Conservation (phyloP, 139 green algal genomes). For the Deuterostichococcus epilithicus region DNA sequence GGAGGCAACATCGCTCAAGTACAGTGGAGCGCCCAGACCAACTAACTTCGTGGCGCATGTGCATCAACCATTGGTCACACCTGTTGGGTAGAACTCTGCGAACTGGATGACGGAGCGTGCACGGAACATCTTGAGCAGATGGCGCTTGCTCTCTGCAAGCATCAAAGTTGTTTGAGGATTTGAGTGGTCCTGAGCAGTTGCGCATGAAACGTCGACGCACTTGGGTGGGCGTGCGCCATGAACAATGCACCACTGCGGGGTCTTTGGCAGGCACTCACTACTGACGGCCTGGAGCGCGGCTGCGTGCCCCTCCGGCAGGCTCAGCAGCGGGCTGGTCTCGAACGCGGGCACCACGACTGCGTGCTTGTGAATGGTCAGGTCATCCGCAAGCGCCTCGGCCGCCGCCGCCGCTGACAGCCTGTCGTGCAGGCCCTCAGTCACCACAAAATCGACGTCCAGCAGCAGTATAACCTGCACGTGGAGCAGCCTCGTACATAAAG, state of each 20-base stretch:
- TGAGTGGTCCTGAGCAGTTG: no score
- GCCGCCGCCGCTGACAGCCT: background rate
- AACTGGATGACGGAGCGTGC: slow-evolving; percentile 23
- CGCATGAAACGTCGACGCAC: no score
- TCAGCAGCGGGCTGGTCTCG: slow-evolving; percentile 15
- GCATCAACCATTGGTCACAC: background rate
- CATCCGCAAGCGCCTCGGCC: background rate
- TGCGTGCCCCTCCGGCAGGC: background rate
- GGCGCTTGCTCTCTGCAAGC: slow-evolving; percentile 14
- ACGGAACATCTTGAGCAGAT: slow-evolving; percentile 24
- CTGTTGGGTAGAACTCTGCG: slow-evolving; percentile 25
- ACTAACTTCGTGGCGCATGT: background rate
- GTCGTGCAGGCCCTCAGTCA: slow-evolving; percentile 9
- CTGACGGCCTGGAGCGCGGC: background rate
- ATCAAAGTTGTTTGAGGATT: slow-evolving; percentile 1
- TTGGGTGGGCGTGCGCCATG: no score
- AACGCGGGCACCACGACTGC: slow-evolving; percentile 26
- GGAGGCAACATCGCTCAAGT: no score
- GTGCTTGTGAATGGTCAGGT: slow-evolving; percentile 3
- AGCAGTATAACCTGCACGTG: slow-evolving; percentile 25
- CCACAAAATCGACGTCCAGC: slow-evolving; percentile 38
- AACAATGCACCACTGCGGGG: background rate
- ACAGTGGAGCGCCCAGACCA: no score
- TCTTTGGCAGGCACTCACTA: background rate
- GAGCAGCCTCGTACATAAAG: no score